A percentile compares a stretch with the other conserved stretches of the same genome.
Evolutionary conservation across 2,329 filamentous ascomycete genomes (phyloP).

Genomic region (Epicoccum sorghinum): DNA sequence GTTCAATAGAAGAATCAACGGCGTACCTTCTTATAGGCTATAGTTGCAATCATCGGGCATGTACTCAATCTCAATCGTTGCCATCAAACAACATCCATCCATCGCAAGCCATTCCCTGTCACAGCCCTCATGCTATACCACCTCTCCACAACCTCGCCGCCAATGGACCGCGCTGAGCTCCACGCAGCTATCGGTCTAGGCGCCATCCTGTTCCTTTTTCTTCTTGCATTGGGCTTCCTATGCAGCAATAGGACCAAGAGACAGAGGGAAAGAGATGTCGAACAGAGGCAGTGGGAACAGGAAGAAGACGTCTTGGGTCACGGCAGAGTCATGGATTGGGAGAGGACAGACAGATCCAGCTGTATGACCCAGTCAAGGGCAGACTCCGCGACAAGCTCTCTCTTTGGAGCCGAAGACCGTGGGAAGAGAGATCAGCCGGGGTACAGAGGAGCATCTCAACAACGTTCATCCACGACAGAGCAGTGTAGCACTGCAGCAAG

Average conservation of each 20-base stretch:
- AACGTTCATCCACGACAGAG: neutral
- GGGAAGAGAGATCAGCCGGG: too few species aligned
- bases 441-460: neutral
- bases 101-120: neutral
- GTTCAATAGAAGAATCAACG: neutral
- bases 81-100: neutral
- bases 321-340: too few species aligned
- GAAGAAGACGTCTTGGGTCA: neutral
- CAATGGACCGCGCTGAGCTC: neutral
- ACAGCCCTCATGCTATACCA: neutral
- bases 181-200: neutral
- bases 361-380: neutral
- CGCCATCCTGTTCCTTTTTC: neutral
- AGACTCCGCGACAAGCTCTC: neutral
- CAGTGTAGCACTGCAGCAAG: neutral
- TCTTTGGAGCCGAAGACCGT: neutral
- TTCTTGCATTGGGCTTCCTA: neutral
- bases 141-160: neutral
- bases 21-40: too few species aligned
- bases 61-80: neutral
- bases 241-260: neutral
- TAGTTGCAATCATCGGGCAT: neutral
- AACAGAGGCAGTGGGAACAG: neutral
- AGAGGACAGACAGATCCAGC: too few species aligned
- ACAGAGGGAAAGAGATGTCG: neutral